Evolutionary conservation across 495 filamentous ascomycete species (phyloP).

Genomic region (Lasiosphaeriaceae sp.): DNA sequence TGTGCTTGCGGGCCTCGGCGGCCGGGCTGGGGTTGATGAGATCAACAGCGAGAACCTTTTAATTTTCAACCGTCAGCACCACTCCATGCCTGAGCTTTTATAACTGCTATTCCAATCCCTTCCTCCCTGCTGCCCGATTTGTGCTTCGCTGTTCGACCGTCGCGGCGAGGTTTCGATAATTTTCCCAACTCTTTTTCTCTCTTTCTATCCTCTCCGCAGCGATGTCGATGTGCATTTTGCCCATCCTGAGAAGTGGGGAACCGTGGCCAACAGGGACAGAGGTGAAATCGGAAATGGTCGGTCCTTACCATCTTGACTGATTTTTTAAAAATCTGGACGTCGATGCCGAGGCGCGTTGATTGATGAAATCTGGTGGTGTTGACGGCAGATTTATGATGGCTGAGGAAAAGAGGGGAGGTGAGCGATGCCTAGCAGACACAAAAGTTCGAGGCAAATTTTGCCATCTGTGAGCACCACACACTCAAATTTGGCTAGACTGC

Average conservation of each 20-base stretch:
- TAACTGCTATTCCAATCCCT: background rate
- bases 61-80: slow-evolving; percentile 38
- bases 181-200: background rate
- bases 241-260: background rate
- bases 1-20: slow-evolving; percentile 97
- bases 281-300: slow-evolving; percentile 23
- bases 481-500: slow-evolving; percentile 24
- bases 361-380: slow-evolving; percentile 39
- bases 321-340: slow-evolving; percentile 13
- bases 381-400: slow-evolving; percentile 42
- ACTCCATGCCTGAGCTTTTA: slow-evolving; percentile 2
- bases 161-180: background rate
- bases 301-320: slow-evolving; percentile 58
- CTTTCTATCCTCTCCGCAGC: background rate
- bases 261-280: slow-evolving; percentile 7
- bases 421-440: slow-evolving; percentile 26
- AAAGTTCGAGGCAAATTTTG: slow-evolving; percentile 34
- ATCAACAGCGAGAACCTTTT: slow-evolving; percentile 98
- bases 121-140: background rate
- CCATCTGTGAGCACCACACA: slow-evolving; percentile 29
- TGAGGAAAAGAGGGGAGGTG: slow-evolving; percentile 28
- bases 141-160: background rate
- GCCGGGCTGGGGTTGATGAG: slow-evolving; percentile 96
- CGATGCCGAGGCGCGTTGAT: slow-evolving; percentile 36
- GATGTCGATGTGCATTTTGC: background rate